phyloP scores from a whole-genome alignment of 208 protist species.

The Plasmodiophora brassicae region DNA sequence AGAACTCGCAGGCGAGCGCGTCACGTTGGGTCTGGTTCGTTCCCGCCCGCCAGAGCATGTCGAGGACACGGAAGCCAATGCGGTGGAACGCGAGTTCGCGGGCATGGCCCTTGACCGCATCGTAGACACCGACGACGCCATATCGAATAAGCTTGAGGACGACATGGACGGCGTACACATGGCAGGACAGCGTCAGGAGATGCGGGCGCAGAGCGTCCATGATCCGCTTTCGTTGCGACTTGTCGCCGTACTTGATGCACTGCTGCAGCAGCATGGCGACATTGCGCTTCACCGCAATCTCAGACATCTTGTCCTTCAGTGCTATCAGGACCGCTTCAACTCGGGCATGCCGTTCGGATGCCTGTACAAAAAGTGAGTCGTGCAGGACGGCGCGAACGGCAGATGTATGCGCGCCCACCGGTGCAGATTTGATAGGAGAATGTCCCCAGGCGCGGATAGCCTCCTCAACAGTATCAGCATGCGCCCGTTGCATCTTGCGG shows the following conservation, averaged over 20 bases:
- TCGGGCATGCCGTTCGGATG: no score
- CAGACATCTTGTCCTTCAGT: not conserved
- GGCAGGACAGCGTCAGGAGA: not conserved
- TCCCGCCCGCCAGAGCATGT: not conserved
- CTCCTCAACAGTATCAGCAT: no score
- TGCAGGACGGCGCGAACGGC: no score
- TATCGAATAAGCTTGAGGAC: not conserved
- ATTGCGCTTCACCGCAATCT: not conserved
- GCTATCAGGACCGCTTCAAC: not conserved
- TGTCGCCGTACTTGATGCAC: not conserved
- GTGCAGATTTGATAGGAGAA: no score
- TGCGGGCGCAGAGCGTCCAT: not conserved
- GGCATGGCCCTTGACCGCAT: not conserved
- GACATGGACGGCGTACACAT: not conserved
- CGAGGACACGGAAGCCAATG: not conserved
- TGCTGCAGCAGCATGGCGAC: not conserved
- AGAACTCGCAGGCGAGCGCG: not conserved
- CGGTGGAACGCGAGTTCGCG: not conserved
- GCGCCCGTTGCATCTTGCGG: no score
- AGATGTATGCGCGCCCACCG: no score
- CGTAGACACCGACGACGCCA: not conserved
- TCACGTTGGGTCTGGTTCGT: not conserved
- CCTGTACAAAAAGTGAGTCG: no score
- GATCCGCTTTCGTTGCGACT: not conserved
- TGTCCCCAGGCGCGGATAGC: no score